Conservation (phyloP, 2,329 filamentous ascomycete genomes). For the Colletotrichum siamense region DNA sequence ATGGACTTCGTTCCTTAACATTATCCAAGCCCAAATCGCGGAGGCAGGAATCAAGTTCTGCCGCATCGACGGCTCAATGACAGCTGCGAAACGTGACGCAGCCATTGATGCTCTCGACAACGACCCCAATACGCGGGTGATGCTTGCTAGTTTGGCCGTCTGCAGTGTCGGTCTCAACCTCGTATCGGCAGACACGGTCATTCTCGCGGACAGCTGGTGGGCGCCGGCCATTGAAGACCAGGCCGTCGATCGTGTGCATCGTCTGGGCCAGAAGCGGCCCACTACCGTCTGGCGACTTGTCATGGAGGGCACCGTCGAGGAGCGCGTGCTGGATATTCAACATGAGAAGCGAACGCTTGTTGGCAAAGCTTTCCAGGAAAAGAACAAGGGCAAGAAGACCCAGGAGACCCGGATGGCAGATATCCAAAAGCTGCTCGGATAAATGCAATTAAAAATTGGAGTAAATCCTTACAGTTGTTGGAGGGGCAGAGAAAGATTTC, state of each 20-base stretch:
- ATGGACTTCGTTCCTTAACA: constrained; percentile 77
- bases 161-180: constrained; percentile 88
- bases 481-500: background rate
- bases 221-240: constrained; percentile 93
- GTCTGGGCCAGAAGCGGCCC: constrained; percentile 80
- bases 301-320: constrained; percentile 81
- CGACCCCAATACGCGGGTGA: constrained; percentile 71
- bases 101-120: constrained; percentile 72
- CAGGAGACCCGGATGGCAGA: constrained; percentile 65
- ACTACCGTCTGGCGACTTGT: constrained; percentile 83
- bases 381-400: constrained; percentile 58
- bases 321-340: constrained; percentile 80
- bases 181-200: constrained; percentile 83
- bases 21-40: constrained; percentile 72
- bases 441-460: background rate
- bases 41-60: constrained; percentile 66
- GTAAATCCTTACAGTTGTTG: background rate
- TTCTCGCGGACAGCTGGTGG: constrained; percentile 88
- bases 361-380: constrained; percentile 80
- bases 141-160: constrained; percentile 83
- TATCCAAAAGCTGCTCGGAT: constrained; percentile 53
- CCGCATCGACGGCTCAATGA: constrained; percentile 84
- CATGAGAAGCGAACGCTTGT: constrained; percentile 80
- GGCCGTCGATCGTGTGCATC: constrained; percentile 86
- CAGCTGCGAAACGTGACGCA: constrained; percentile 70